These are phyloP conservation scores for Bremia lactucae DNA, from an alignment of 352 stramenopile genomes.

Conservation along the genomic window DNA sequence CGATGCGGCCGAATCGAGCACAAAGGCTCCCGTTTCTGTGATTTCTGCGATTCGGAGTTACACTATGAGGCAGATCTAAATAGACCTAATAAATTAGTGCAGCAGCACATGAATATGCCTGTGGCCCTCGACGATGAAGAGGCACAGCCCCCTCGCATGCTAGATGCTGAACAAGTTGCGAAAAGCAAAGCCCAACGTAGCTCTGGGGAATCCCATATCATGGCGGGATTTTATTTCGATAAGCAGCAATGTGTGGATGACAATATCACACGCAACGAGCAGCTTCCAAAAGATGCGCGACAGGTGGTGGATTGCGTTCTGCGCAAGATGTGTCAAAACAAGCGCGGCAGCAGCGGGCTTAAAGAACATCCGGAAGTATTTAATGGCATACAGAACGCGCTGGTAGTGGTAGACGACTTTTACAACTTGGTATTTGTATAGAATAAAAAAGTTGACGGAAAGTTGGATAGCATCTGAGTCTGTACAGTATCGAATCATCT, in stretches of 20 bases:
- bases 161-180: constrained; percentile 26
- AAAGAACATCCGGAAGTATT: constrained; percentile 3
- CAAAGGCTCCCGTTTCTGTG: constrained; percentile 40
- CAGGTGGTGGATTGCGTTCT: constrained; percentile 38
- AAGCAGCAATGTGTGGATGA: constrained; percentile 29
- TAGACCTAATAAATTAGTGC: constrained; percentile 22
- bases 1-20: constrained; percentile 55
- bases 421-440: constrained; percentile 47
- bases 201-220: constrained; percentile 17
- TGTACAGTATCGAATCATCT: background rate
- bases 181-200: background rate
- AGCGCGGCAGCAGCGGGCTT: constrained; percentile 6
- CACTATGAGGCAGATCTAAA: constrained; percentile 34
- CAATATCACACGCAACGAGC: constrained; percentile 37
- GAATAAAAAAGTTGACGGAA: constrained; percentile 5
- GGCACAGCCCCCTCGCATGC: constrained; percentile 30
- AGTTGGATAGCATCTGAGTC: constrained; percentile 1
- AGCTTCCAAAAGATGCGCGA: constrained; percentile 41
- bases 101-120: constrained; percentile 47
- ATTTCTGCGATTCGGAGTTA: constrained; percentile 47
- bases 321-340: constrained; percentile 31
- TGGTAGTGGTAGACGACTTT: constrained; percentile 33
- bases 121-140: constrained; percentile 37
- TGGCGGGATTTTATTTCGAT: constrained; percentile 39
- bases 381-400: constrained; percentile 2